Base-by-base conservation (phyloP, 129 eudicot species). In the Flaveria linearis region DNA sequence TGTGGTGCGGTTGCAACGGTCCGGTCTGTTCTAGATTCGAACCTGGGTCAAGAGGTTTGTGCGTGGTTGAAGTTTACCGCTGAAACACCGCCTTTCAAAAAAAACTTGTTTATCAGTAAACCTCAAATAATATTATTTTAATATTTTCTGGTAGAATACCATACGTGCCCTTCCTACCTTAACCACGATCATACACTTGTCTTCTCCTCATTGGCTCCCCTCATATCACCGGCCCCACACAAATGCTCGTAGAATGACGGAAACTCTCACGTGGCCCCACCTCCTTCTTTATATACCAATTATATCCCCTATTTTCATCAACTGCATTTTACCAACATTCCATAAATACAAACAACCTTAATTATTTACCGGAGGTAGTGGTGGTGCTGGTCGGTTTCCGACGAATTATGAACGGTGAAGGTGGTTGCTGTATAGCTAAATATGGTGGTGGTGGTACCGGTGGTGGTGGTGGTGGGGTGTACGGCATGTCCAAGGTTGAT, bases 341-440 rank as follows among this genome's bases (percentile, higher is more conserved):
- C 26, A 17, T 12, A 47, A 47, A 42, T 50, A 22, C 28, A 9
- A 47, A 63, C 49, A 30, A 49, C 13, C 57, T 12, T 46, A 43
- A 36, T 36, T 46, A 43, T 4, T 33, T 23, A n/a, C 66, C 55
- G 43, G 26, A 3, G 55, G 11, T 7, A 2, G 4, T 14, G 17
- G 30, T 73, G 74, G 25, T 7, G 7, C 68, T 49, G 45, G 33
- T 23, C 11, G 47, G 0, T 0, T 62, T 51, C 30, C 41, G 70
- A 57, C 69, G 26, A 50, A 6, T 57, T 45, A 92, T 76, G 88
- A 85, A 58, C 55, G 78, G 85, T 23, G 79, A 79, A 41, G 93
- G 91, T 68, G 97, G 93, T 57, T 90, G 93, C 76, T 91, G 97
- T 82, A 80, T 88, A 52, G 89, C 96, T 0, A 85, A 93, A 45